Conservation (phyloP, 1,284 basidiomycete species). For the Ceratobasidium sp. region DNA sequence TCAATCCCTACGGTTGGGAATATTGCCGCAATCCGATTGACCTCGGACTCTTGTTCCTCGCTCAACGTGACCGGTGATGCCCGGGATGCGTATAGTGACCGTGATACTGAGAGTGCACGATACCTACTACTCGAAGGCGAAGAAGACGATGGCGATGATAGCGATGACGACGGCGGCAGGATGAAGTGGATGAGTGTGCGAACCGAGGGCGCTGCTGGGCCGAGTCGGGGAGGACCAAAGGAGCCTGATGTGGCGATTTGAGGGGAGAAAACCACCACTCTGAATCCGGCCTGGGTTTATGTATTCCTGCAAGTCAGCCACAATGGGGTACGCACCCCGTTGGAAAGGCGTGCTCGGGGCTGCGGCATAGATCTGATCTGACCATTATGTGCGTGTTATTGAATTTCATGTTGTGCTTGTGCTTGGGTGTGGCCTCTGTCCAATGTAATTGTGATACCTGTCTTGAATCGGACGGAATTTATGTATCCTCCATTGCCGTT, state of each 20-base stretch:
- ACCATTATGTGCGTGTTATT: conserved; percentile 11
- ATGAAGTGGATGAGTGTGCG: conserved; percentile 32
- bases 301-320: neutral
- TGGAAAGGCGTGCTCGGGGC: conserved; percentile 13
- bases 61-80: neutral
- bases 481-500: neutral
- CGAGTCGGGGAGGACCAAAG: neutral
- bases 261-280: conserved; percentile 1
- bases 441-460: conserved; percentile 29
- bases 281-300: neutral
- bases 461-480: neutral
- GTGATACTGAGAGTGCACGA: conserved; percentile 28
- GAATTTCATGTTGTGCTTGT: conserved; percentile 7
- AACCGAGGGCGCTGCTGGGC: conserved; percentile 31
- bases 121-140: conserved; percentile 12
- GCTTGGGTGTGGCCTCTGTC: neutral
- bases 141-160: conserved; percentile 23
- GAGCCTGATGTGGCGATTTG: conserved; percentile 1
- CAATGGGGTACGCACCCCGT: neutral
- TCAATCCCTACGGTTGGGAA: conserved; percentile 35
- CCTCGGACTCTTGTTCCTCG: conserved; percentile 13
- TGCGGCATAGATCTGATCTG: conserved; percentile 29
- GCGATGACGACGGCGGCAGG: conserved; percentile 25
- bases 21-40: conserved; percentile 10
- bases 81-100: neutral